These are phyloP conservation scores for Sporisorium graminicola DNA, from an alignment of 1,284 basidiomycete genomes.

Conservation along the genomic window DNA sequence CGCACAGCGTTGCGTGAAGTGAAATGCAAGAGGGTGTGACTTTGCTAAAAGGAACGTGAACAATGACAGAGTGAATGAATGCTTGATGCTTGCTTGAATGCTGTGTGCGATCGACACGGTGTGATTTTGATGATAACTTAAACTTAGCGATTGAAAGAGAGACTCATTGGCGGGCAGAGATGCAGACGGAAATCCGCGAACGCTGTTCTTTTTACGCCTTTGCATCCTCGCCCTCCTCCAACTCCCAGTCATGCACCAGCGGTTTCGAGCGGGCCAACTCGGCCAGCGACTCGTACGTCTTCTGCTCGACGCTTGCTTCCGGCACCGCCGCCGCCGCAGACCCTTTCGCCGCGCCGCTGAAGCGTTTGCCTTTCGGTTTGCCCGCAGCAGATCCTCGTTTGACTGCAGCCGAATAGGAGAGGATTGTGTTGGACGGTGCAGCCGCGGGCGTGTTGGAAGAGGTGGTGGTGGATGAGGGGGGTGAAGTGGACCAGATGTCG, in stretches of 20 bases:
- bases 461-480: background rate
- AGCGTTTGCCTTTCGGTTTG: conserved; percentile 1
- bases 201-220: background rate
- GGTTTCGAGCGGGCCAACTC: conserved; percentile 12
- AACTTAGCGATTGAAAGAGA: no score
- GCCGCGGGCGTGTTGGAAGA: no score
- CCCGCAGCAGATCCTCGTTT: conserved; percentile 11
- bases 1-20: background rate
- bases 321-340: background rate
- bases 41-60: background rate
- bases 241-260: conserved; percentile 28
- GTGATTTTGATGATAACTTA: background rate
- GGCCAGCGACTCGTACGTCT: conserved; percentile 21
- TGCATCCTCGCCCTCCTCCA: conserved; percentile 17
- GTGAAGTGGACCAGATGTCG: conserved; percentile 33
- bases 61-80: background rate
- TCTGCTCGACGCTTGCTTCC: conserved; percentile 20
- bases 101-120: background rate
- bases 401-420: conserved; percentile 38
- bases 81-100: background rate
- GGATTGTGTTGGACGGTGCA: background rate
- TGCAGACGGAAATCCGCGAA: no score
- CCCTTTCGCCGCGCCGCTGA: background rate
- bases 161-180: no score
- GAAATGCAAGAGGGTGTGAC: background rate